Evolutionary conservation across 2,329 filamentous ascomycete genomes (phyloP).

Genomic region (Dothidotthia symphoricarpi): DNA sequence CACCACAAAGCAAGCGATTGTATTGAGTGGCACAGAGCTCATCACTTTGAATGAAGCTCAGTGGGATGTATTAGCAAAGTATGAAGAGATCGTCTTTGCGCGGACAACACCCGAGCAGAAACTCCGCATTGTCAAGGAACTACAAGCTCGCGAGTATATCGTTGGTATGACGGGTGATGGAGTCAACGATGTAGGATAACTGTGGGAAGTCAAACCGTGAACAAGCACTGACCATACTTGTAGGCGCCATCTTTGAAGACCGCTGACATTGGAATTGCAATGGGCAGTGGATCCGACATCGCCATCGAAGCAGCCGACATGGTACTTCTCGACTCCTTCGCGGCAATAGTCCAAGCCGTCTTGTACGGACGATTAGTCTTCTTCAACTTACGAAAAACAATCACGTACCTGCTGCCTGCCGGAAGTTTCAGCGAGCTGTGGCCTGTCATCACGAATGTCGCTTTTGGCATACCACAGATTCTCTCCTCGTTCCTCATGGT

Average conservation of each 20-base stretch:
- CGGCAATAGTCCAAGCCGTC: slow-evolving; percentile 69
- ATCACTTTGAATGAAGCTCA: slow-evolving; percentile 64
- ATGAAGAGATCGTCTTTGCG: slow-evolving; percentile 73
- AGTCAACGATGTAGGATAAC: slow-evolving; percentile 52
- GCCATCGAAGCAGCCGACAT: slow-evolving; percentile 63
- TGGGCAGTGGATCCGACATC: slow-evolving; percentile 59
- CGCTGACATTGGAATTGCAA: slow-evolving; percentile 60
- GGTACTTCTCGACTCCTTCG: slow-evolving; percentile 67
- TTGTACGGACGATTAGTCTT: slow-evolving; percentile 74
- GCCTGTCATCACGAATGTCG: slow-evolving; percentile 71
- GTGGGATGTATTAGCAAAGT: slow-evolving; percentile 64
- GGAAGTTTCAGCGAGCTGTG: slow-evolving; percentile 72
- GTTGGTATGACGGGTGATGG: slow-evolving; percentile 55
- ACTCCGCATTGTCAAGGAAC: slow-evolving; percentile 73
- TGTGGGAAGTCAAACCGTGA: too few species aligned
- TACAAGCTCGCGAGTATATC: slow-evolving; percentile 60
- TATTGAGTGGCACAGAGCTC: slow-evolving; percentile 51
- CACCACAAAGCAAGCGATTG: slow-evolving; percentile 26
- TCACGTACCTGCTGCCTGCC: slow-evolving; percentile 71
- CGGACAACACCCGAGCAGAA: slow-evolving; percentile 74
- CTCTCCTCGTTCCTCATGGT: slow-evolving; percentile 69
- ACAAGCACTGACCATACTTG: too few species aligned
- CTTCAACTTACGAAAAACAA: slow-evolving; percentile 75
- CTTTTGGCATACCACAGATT: slow-evolving; percentile 71
- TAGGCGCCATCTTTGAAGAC: slow-evolving; percentile 57